phyloP scores from a whole-genome alignment of 2,329 filamentous ascomycete species.

The Paraphaeosphaeria sporulosa region DNA sequence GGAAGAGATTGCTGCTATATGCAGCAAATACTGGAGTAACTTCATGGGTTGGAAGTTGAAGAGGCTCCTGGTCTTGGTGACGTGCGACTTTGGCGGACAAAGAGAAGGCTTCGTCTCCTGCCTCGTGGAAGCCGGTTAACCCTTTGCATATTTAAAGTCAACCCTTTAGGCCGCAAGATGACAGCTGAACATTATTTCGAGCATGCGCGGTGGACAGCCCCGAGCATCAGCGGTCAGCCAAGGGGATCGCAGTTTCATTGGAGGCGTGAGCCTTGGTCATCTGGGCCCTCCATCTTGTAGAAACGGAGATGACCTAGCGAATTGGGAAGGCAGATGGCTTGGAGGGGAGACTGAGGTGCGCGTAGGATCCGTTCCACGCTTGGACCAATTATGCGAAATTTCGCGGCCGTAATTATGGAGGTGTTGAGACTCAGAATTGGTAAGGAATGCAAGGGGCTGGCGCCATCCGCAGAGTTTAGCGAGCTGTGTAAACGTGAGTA shows the following conservation, averaged over 20 bases:
- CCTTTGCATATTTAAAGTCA: neutral
- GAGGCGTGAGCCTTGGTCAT: neutral
- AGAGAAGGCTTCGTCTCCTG: neutral
- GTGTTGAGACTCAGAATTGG: neutral
- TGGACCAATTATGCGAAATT: neutral
- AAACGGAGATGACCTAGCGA: neutral
- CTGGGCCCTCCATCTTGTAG: neutral
- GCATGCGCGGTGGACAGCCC: neutral
- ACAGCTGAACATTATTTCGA: neutral
- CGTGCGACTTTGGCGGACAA: neutral
- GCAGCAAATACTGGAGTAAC: neutral
- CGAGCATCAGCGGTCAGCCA: conserved; percentile 4
- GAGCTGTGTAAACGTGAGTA: conserved; percentile 3
- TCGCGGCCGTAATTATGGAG: neutral
- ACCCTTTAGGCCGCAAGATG: neutral
- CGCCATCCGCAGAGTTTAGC: neutral
- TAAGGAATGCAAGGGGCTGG: neutral
- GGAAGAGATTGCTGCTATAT: neutral
- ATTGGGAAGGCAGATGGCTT: neutral
- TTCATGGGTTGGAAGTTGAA: neutral
- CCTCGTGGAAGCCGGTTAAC: neutral
- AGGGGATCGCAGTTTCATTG: neutral
- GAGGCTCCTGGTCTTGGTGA: neutral
- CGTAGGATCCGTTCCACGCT: neutral
- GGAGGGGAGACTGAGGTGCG: neutral